A percentile compares a stretch with the other conserved stretches of the same genome.
phyloP scores from a whole-genome alignment of 148 eudicot species.

The Nepenthes gracilis region DNA sequence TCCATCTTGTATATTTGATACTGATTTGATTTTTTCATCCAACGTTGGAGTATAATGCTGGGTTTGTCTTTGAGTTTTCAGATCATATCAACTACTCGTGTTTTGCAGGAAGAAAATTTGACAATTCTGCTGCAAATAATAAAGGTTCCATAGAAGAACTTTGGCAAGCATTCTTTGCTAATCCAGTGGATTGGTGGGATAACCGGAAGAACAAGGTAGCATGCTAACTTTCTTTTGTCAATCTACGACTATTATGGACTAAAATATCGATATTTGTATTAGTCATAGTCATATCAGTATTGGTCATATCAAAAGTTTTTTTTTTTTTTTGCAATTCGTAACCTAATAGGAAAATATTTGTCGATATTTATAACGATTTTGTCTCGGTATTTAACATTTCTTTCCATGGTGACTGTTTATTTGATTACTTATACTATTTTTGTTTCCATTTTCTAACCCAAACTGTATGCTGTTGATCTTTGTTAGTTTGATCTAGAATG shows the following conservation, averaged over 20 bases:
- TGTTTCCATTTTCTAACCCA: background rate
- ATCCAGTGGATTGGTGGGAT: slow-evolving; percentile 98
- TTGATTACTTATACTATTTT: background rate
- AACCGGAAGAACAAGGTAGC: slow-evolving; percentile 83
- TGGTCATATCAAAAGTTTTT: no score
- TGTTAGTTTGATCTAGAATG: background rate
- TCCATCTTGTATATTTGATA: no score
- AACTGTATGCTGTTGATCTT: background rate
- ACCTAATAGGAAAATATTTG: no score
- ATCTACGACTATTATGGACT: background rate
- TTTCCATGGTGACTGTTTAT: no score
- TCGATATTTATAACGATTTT: no score
- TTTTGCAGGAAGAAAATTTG: slow-evolving; percentile 33
- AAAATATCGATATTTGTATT: background rate
- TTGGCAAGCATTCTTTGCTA: slow-evolving; percentile 95
- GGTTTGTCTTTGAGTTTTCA: background rate
- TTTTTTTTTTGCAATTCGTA: no score
- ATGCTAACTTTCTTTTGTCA: background rate
- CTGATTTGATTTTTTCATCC: no score
- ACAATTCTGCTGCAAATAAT: slow-evolving; percentile 18
- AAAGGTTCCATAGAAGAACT: slow-evolving; percentile 60
- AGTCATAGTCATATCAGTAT: no score
- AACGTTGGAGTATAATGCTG: no score
- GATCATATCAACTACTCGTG: background rate
- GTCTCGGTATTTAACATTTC: no score